Conservation (phyloP, 257 asterid genomes). For the Salvia splendens region DNA sequence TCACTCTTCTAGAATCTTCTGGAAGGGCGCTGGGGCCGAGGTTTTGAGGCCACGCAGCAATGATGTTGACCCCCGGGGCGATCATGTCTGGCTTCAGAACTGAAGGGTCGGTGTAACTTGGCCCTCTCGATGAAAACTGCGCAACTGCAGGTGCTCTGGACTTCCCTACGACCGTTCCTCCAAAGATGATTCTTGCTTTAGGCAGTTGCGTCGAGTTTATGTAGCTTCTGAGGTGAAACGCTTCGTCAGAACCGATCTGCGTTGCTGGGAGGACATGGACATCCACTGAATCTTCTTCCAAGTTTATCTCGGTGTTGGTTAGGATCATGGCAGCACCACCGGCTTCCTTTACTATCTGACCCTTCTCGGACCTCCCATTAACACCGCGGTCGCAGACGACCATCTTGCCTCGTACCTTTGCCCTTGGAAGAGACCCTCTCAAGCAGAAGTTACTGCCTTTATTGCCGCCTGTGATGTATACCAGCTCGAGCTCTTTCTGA, state of each 20-base stretch:
- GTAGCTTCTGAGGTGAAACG: conserved; percentile 50
- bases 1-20: conserved; percentile 80
- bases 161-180: conserved; percentile 65
- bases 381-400: conserved; percentile 85
- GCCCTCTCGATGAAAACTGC: conserved; percentile 87
- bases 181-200: conserved; percentile 65
- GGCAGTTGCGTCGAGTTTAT: conserved; percentile 60
- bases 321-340: conserved; percentile 85
- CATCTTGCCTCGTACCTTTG: conserved; percentile 63
- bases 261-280: conserved; percentile 86
- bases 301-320: conserved; percentile 66
- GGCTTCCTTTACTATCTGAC: conserved; percentile 75
- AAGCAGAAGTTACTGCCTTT: conserved; percentile 69
- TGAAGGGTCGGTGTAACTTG: conserved; percentile 78
- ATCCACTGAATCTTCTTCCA: conserved; percentile 87
- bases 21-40: conserved; percentile 88
- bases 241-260: conserved; percentile 64
- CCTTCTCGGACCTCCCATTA: conserved; percentile 89
- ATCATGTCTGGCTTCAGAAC: conserved; percentile 85
- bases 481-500: conserved; percentile 58
- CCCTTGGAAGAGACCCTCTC: conserved; percentile 68
- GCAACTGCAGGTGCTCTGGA: conserved; percentile 86
- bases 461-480: conserved; percentile 57
- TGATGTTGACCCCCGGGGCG: conserved; percentile 91
- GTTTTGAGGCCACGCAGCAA: conserved; percentile 94